Conservation (phyloP, 495 filamentous ascomycete genomes). For the Penicillium mononematosum region DNA sequence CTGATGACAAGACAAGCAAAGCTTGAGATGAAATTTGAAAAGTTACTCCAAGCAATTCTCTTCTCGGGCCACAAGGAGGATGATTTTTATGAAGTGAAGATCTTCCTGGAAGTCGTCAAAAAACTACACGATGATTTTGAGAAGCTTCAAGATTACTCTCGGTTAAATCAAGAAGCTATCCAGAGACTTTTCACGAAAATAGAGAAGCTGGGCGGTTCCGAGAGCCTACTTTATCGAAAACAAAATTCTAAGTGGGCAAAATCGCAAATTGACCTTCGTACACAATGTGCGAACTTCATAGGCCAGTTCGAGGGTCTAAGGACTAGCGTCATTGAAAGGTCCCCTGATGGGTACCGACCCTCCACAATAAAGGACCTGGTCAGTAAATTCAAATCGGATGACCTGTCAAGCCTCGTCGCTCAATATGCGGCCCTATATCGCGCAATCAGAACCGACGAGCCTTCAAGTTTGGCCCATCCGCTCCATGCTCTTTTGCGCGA, state of each 20-base stretch:
- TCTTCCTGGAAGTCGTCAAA: not conserved
- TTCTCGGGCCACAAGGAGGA: not conserved
- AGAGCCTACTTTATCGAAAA: not conserved
- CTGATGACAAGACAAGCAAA: not conserved
- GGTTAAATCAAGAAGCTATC: conserved; percentile 15
- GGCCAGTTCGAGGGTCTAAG: not conserved
- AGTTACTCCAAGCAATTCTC: not conserved
- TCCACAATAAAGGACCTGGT: too few relatives aligned
- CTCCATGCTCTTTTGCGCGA: not conserved
- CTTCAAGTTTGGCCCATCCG: not conserved
- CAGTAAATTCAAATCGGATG: too few relatives aligned
- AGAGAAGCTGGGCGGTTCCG: not conserved
- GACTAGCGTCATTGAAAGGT: not conserved
- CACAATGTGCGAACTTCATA: not conserved
- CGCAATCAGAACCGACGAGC: conserved; percentile 4
- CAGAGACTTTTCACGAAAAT: conserved; percentile 12
- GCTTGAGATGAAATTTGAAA: conserved; percentile 2
- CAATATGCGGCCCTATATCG: not conserved
- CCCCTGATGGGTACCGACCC: too few relatives aligned
- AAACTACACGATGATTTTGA: conserved; percentile 11
- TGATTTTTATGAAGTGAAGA: not conserved
- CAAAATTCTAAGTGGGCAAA: conserved; percentile 7
- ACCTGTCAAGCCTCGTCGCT: not conserved
- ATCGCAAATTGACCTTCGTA: not conserved
- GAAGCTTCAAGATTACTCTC: conserved; percentile 16